A percentile compares a stretch with the other conserved stretches of the same genome.
Conservation (phyloP, 495 filamentous ascomycete species). For the Podospora australis region DNA sequence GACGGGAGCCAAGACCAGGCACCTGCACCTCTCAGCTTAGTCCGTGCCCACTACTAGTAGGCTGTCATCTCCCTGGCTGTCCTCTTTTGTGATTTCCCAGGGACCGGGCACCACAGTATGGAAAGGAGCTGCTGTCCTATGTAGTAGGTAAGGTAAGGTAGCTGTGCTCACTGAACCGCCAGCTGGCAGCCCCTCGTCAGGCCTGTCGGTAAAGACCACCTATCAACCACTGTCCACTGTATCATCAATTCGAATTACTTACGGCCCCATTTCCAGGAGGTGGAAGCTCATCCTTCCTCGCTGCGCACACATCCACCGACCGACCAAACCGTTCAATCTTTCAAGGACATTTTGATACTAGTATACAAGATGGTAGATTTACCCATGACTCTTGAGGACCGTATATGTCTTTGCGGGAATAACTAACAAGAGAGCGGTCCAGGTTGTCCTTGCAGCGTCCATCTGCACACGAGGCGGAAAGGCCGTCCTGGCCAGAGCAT, state of each 20-base stretch:
- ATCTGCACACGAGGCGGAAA: slow-evolving; percentile 98
- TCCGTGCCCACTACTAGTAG: background rate
- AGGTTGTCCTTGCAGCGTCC: slow-evolving; percentile 95
- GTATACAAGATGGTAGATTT: slow-evolving; percentile 20
- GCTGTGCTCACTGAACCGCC: too few relatives aligned
- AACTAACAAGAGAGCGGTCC: slow-evolving; percentile 7
- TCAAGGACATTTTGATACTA: background rate
- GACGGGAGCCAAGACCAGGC: background rate
- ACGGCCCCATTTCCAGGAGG: slow-evolving; percentile 9
- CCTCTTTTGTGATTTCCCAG: too few relatives aligned
- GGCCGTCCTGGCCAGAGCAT: slow-evolving; percentile 92
- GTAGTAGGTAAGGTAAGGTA: too few relatives aligned
- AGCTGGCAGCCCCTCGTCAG: slow-evolving; percentile 23
- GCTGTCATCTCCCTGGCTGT: too few relatives aligned
- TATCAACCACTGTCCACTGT: slow-evolving; percentile 20
- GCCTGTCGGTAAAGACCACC: slow-evolving; percentile 20
- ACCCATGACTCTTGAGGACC: too few relatives aligned
- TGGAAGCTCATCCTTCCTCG: slow-evolving; percentile 3
- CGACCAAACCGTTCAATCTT: background rate
- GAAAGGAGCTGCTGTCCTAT: too few relatives aligned
- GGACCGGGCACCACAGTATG: too few relatives aligned
- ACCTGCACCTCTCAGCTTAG: background rate
- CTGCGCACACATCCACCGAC: background rate
- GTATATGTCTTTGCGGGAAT: background rate
- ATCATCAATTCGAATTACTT: slow-evolving; percentile 10